Percentiles rank a stretch among this genome's conserved stretches.
These are phyloP conservation scores for Lizonia empirigonia DNA, from an alignment of 2,329 filamentous ascomycete genomes.

Conservation along the genomic window DNA sequence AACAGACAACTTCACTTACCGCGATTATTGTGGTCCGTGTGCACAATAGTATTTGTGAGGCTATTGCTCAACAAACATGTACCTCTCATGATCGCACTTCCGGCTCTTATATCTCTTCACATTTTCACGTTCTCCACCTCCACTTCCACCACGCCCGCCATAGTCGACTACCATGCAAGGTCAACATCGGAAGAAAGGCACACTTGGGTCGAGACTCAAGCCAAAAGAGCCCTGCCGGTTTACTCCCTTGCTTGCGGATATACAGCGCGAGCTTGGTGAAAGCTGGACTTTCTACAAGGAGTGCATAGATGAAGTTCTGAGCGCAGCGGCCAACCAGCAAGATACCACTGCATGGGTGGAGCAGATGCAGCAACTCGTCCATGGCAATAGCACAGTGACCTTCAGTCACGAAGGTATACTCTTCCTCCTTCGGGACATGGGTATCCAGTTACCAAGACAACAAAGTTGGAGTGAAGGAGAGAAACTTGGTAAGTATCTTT, in stretches of 20 bases:
- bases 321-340: slow-evolving; percentile 4
- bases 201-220: not conserved
- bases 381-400: not conserved
- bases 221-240: not conserved
- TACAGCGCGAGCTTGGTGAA: slow-evolving; percentile 17
- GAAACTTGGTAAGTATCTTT: slow-evolving; percentile 59
- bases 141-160: not conserved
- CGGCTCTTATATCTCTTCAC: not conserved
- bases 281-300: slow-evolving; percentile 24
- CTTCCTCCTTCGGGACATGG: slow-evolving; percentile 19
- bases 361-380: slow-evolving; percentile 19
- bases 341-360: slow-evolving; percentile 19
- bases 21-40: not conserved
- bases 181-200: not conserved
- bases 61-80: not conserved
- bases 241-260: slow-evolving; percentile 13
- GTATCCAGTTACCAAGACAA: not conserved
- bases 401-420: slow-evolving; percentile 22
- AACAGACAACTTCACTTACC: slow-evolving; percentile 1
- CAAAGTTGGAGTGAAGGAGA: slow-evolving; percentile 71
- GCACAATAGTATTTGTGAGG: not conserved
- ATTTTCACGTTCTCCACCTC: not conserved
- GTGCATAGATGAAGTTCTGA: slow-evolving; percentile 13
- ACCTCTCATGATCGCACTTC: not conserved
- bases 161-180: not conserved